Percentiles rank a stretch among this genome's conserved stretches.
phyloP scores from a whole-genome alignment of 108 stramenopile species.

The Pseudonitzschia multiseries region DNA sequence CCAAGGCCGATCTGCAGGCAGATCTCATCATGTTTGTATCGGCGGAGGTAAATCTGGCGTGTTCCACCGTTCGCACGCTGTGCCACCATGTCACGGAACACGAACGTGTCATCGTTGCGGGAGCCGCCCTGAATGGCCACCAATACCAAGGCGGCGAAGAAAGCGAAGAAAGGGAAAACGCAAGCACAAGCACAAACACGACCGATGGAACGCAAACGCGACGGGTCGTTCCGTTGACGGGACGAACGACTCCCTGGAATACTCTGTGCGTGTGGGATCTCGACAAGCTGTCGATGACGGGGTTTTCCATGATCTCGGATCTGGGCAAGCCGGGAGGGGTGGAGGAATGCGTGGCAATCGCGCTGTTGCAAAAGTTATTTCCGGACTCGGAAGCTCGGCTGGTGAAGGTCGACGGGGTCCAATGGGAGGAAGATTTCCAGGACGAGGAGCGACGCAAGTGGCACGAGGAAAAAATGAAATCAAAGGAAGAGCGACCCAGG shows the following conservation, averaged over 20 bases:
- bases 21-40: slow-evolving; percentile 63
- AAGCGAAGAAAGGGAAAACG: no score
- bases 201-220: background rate
- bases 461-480: slow-evolving; percentile 92
- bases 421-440: slow-evolving; percentile 60
- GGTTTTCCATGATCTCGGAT: slow-evolving; percentile 72
- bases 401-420: slow-evolving; percentile 44
- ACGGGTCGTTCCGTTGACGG: slow-evolving; percentile 38
- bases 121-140: slow-evolving; percentile 87
- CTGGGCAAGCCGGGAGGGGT: slow-evolving; percentile 51
- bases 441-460: slow-evolving; percentile 79
- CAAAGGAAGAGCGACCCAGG: slow-evolving; percentile 69
- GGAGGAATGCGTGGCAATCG: slow-evolving; percentile 87
- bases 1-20: slow-evolving; percentile 33
- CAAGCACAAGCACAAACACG: no score
- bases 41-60: slow-evolving; percentile 67
- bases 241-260: slow-evolving; percentile 90
- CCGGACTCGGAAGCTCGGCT: slow-evolving; percentile 63
- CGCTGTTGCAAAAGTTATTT: slow-evolving; percentile 67
- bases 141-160: slow-evolving; percentile 37
- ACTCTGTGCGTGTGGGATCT: slow-evolving; percentile 92
- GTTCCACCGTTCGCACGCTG: slow-evolving; percentile 42
- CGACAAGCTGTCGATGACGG: slow-evolving; percentile 72
- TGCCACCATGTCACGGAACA: slow-evolving; percentile 48
- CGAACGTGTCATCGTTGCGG: slow-evolving; percentile 81